A percentile compares a stretch with the other conserved stretches of the same genome.
These are phyloP conservation scores for Colletotrichum simmondsii DNA, from an alignment of 2,329 filamentous ascomycete genomes.

Conservation along the genomic window DNA sequence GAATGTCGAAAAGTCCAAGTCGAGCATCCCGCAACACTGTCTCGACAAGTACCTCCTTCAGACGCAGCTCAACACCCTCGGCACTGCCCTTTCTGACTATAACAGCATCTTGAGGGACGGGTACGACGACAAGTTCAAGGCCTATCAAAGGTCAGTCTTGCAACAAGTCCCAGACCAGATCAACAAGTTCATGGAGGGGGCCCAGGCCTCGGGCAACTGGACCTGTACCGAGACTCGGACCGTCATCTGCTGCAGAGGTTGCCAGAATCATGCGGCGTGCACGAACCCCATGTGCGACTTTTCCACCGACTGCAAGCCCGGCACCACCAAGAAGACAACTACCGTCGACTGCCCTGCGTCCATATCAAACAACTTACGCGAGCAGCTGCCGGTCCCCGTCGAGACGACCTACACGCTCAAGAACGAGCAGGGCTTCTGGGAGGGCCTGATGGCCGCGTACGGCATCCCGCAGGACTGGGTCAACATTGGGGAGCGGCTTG, in stretches of 20 bases:
- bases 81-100: conserved; percentile 6
- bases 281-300: conserved; percentile 10
- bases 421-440: conserved; percentile 3
- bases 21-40: conserved; percentile 9
- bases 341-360: conserved; percentile 6
- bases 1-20: conserved; percentile 7
- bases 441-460: not conserved
- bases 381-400: conserved; percentile 1
- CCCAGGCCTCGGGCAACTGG: conserved; percentile 10
- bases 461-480: conserved; percentile 11
- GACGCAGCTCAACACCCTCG: conserved; percentile 1
- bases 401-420: conserved; percentile 8
- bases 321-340: conserved; percentile 3
- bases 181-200: conserved; percentile 11
- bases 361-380: conserved; percentile 8
- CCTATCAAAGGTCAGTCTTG: conserved; percentile 4
- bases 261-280: conserved; percentile 4
- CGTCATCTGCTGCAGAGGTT: conserved; percentile 7
- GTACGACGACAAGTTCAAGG: conserved; percentile 7
- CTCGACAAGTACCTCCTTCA: conserved; percentile 8
- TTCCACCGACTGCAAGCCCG: conserved; percentile 1
- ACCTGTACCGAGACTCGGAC: conserved; percentile 7
- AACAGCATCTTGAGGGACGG: conserved; percentile 3
- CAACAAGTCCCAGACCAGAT: conserved; percentile 13
- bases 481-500: conserved; percentile 4